Evolutionary conservation across 257 asterid genomes (phyloP), one percentile per base, ranked within the genome.

Genomic region (Ocimum tenuiflorum): DNA sequence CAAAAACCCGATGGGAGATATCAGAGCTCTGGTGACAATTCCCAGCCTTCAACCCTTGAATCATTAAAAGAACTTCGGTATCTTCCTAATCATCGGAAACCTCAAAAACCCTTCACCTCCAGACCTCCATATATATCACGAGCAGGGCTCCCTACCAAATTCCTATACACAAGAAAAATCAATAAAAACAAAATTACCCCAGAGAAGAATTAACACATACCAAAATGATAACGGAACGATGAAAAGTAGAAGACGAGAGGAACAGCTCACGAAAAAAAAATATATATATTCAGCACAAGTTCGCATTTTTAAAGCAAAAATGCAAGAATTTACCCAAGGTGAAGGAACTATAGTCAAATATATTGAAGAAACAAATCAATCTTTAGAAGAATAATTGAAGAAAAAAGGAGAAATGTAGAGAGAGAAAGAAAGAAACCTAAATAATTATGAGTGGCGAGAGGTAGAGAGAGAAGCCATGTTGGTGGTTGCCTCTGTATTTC

Each of bases 381-480:
- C 12, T 8, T n/a, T 20, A 50, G 23, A 56, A 31, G 14, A 35
- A 66, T 7, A 41, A 68, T 17, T 9, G 3, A 6, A 60, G 6
- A 22, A 4, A 43, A 18, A 20, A 15, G 42, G 33, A 72, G 13
- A 62, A 17, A 56, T 12, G 22, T 17, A 70, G 68, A 70, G 72
- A 65, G 80, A 74, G 70, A 57, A 33, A 74, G 42, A 49, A 47
- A 27, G 45, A 58, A 24, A 71, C 78, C 75, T 42, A 58, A 75
- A 75, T 46, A 75, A 79, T 75, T 68, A 71, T 53, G 76, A 75
- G 81, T 55, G 71, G 73, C 59, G 81, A 70, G 78, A 61, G 73
- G 57, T n/a, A 52, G 81, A 67, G 75, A 70, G 82, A 70, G 76
- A 75, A 45, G 62, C 60, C 79, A 73, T 66, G 77, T 71, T 76